Base-by-base conservation (phyloP, 345 rosid genomes). In the Zanthoxylum bungeanum region DNA sequence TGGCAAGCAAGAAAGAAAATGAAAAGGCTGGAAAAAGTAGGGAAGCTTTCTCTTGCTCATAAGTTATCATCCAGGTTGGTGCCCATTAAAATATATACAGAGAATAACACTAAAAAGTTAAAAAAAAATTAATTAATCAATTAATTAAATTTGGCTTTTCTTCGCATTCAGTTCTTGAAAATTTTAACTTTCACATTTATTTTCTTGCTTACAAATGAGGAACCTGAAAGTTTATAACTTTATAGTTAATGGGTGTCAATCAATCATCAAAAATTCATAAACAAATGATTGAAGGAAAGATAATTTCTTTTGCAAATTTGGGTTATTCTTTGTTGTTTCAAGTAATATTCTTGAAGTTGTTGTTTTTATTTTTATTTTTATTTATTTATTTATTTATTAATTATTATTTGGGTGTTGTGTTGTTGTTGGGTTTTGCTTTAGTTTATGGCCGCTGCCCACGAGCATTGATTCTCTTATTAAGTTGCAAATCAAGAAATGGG, bases 381-480 rank as follows among this genome's bases (percentile, higher is more conserved):
- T 44, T 44, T 44, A 17, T n/a, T 50, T 50, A 50, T 50, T 50
- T 50, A 68, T 76, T 71, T 62, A n/a, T n/a, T n/a, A n/a, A n/a
- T n/a, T n/a, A n/a, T n/a, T n/a, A n/a, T n/a, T n/a, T n/a, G n/a
- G n/a, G n/a, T n/a, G n/a, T n/a, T n/a, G n/a, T 72, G 76, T 66
- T 46, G 30, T 49, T 67, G 70, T 64, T 37, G 49, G 12, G 75
- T 75, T 78, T 75, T 69, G 60, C 68, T 82, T 86, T 74, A 49
- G 73, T 76, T 79, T 72, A 69, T 65, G 46, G 83, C 85, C 87
- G 73, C 79, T 79, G 74, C 78, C 84, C 69, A 75, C 77, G 71
- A 85, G 85, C 88, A 89, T 88, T 84, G 91, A 91, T 91, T 88
- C 95, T 71, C 80, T 86, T 30, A 5, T 63, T 50, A 62, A 72